phyloP scores from a whole-genome alignment of 805 yeast species.

The Lipomyces anomalus region DNA sequence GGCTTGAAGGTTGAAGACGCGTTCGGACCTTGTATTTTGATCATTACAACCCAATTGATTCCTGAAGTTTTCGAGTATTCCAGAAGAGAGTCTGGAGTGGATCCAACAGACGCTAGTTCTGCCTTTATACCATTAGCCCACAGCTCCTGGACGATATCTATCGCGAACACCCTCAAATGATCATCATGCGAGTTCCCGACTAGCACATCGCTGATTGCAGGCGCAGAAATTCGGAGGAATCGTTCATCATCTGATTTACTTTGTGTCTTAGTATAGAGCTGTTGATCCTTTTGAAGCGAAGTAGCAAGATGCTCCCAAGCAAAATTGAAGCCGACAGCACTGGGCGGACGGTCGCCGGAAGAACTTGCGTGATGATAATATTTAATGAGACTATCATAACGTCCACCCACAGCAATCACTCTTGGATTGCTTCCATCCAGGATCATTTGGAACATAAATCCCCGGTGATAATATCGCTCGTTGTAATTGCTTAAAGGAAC shows the following conservation, averaged over 20 bases:
- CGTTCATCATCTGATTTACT: conserved; percentile 24
- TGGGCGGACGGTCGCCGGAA: conserved; percentile 34
- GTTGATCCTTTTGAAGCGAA: conserved; percentile 22
- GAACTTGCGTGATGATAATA: conserved; percentile 55
- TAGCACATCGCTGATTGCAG: conserved; percentile 73
- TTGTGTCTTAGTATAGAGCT: not conserved
- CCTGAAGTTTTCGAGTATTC: conserved; percentile 61
- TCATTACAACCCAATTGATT: conserved; percentile 67
- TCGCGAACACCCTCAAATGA: conserved; percentile 53
- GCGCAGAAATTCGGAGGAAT: conserved; percentile 35
- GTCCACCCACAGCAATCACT: conserved; percentile 85
- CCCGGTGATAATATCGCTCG: conserved; percentile 68
- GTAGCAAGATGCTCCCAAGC: conserved; percentile 63
- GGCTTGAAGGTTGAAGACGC: conserved; percentile 64
- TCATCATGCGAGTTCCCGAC: conserved; percentile 62
- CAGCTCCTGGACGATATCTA: conserved; percentile 53
- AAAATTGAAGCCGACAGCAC: conserved; percentile 82
- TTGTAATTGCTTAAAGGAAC: conserved; percentile 84
- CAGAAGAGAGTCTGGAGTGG: conserved; percentile 57
- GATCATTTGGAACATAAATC: conserved; percentile 84
- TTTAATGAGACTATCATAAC: conserved; percentile 72
- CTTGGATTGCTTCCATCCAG: conserved; percentile 50
- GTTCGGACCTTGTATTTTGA: conserved; percentile 49
- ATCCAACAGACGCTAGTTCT: conserved; percentile 44
- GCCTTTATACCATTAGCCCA: conserved; percentile 81